Evolutionary conservation across 257 asterid species (phyloP).

Genomic region (Cynanchum wilfordii): DNA sequence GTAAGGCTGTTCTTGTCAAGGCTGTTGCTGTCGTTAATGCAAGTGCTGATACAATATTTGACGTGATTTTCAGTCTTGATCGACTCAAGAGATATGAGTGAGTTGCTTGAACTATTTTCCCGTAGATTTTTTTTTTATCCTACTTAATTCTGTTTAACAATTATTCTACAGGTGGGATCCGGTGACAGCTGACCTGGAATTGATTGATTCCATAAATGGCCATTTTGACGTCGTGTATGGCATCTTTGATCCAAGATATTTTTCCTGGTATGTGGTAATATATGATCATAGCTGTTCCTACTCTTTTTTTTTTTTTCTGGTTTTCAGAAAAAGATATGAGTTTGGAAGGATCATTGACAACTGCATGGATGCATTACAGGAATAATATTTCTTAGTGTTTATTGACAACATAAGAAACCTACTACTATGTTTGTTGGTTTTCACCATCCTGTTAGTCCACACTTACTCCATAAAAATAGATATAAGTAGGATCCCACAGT

Average conservation of each 20-base stretch:
- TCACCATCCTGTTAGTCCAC: neutral
- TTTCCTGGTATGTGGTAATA: conserved; percentile 55
- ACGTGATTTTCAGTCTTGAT: conserved; percentile 65
- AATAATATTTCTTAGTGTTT: neutral
- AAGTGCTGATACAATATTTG: conserved; percentile 86
- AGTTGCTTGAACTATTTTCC: conserved; percentile 27
- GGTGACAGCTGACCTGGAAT: conserved; percentile 86
- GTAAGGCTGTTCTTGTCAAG: conserved; percentile 80
- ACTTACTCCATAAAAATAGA: neutral
- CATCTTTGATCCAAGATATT: conserved; percentile 65
- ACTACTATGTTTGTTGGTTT: too few relatives aligned
- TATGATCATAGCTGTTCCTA: neutral
- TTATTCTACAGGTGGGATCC: conserved; percentile 87
- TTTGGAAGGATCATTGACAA: neutral
- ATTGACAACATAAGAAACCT: neutral
- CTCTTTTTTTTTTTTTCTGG: neutral
- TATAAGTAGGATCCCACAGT: neutral
- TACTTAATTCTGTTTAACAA: conserved; percentile 25
- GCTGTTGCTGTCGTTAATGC: conserved; percentile 96
- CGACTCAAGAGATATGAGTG: conserved; percentile 85
- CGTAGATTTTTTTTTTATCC: conserved; percentile 22
- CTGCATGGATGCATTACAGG: neutral
- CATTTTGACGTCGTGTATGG: conserved; percentile 91
- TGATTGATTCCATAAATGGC: conserved; percentile 72
- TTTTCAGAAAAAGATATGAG: neutral